Evolutionary conservation across 306 rosid genomes (phyloP), one percentile per base, ranked within the genome.

Genomic region (Chamaecrista fasciculata): DNA sequence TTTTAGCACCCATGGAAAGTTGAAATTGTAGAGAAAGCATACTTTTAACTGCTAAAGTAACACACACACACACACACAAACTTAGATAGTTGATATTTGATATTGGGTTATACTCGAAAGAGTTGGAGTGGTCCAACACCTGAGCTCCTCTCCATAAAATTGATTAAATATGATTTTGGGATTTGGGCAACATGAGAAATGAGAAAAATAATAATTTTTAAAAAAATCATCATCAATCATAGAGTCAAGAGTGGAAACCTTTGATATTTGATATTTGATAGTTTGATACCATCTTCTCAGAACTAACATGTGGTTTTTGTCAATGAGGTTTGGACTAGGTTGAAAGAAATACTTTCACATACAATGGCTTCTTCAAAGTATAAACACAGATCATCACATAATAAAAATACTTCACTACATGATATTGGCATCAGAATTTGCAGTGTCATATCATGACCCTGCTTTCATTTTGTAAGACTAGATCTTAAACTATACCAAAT

Each of bases 401-500:
- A 33, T 31, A 31, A 2, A 40, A 53, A 55, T 39, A 26, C 50
- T 43, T 4, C 6, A 26, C 46, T 6, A 2, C 4, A 33, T 34
- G 49, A 20, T 67, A 11, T 24, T 66, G 46, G 37, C 18, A 57
- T 57, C 57, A 55, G 23, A 25, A 26, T 40, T n/a, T n/a, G n/a
- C n/a, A n/a, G n/a, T n/a, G n/a, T n/a, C n/a, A n/a, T n/a, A n/a
- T n/a, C n/a, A n/a, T n/a, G n/a, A n/a, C n/a, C n/a, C n/a, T n/a
- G n/a, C n/a, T n/a, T n/a, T n/a, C n/a, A 56, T 39, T 56, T 62
- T 33, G 46, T 18, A 59, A 59, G 67, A 65, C 69, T 40, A 47
- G 69, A 50, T 36, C 24, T 64, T 34, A 33, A 65, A 64, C 3
- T 53, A 51, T 24, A 73, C 19, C 66, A 72, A 6, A 76, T 55